Percentiles rank a stretch among this genome's conserved stretches.
Conservation (phyloP, 257 asterid species). For the Nicotiana attenuata region DNA sequence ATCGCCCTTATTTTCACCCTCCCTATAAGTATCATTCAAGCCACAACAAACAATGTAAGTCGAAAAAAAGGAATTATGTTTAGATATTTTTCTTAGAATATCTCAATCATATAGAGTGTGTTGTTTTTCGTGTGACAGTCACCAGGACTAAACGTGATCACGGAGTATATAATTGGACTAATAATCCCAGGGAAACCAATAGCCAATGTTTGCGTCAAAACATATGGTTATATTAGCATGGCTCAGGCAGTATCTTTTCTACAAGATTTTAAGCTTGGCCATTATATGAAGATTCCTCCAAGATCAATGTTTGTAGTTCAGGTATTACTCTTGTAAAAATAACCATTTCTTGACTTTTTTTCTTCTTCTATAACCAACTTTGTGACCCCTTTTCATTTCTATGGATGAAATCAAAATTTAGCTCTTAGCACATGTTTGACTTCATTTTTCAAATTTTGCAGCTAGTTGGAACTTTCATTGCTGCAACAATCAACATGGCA, state of each 20-base stretch:
- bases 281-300: slow-evolving; percentile 81
- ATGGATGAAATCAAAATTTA: too few species aligned
- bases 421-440: not conserved
- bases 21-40: slow-evolving; percentile 64
- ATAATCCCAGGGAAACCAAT: slow-evolving; percentile 67
- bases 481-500: slow-evolving; percentile 51
- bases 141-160: slow-evolving; percentile 70
- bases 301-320: slow-evolving; percentile 81
- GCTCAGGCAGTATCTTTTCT: slow-evolving; percentile 66
- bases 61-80: too few species aligned
- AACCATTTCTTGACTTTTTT: not conserved
- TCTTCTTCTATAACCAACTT: not conserved
- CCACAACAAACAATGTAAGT: slow-evolving; percentile 68
- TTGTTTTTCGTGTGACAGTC: slow-evolving; percentile 17
- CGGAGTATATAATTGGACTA: slow-evolving; percentile 54
- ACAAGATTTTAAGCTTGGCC: slow-evolving; percentile 80
- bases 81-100: too few species aligned
- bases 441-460: not conserved
- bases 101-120: too few species aligned
- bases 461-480: slow-evolving; percentile 57
- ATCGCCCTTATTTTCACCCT: slow-evolving; percentile 58
- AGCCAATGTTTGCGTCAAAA: slow-evolving; percentile 83
- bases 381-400: not conserved
- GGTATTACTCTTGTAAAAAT: slow-evolving; percentile 21
- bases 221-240: slow-evolving; percentile 80